Conservation (phyloP, 2,329 filamentous ascomycete genomes). For the Dothidotthia symphoricarpi region DNA sequence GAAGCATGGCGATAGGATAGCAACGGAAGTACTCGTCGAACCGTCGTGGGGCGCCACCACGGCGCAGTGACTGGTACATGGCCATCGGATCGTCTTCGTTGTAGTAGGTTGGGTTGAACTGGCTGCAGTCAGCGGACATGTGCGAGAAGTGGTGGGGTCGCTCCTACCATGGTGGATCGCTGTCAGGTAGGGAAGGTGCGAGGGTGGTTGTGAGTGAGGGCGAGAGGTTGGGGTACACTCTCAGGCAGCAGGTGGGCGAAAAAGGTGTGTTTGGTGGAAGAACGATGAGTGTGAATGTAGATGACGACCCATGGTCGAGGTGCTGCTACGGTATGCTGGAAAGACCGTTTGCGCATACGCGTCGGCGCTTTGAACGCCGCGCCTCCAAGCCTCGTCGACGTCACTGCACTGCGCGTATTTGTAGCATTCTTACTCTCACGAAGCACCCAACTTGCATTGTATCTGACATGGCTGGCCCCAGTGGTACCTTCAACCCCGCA, state of each 20-base stretch:
- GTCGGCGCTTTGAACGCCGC: slow-evolving; percentile 6
- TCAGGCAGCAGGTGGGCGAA: background rate
- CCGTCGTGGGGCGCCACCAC: slow-evolving; percentile 60
- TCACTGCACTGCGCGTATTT: slow-evolving; percentile 3
- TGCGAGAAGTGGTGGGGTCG: slow-evolving; percentile 19
- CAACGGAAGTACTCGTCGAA: slow-evolving; percentile 99
- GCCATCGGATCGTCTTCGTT: slow-evolving; percentile 54
- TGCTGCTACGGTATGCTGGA: slow-evolving; percentile 21
- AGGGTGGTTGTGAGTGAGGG: background rate
- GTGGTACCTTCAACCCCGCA: slow-evolving; percentile 51
- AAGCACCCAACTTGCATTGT: no score
- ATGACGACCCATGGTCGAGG: slow-evolving; percentile 19
- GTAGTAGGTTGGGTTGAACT: slow-evolving; percentile 51
- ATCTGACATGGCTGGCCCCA: slow-evolving; percentile 30
- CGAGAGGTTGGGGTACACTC: background rate
- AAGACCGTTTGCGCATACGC: slow-evolving; percentile 16
- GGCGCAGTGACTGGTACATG: slow-evolving; percentile 56
- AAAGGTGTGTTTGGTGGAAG: slow-evolving; percentile 2
- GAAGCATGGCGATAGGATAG: slow-evolving; percentile 93
- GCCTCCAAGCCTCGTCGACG: slow-evolving; percentile 4
- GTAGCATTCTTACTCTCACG: no score
- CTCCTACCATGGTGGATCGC: slow-evolving; percentile 32
- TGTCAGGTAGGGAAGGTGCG: background rate
- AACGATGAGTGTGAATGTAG: slow-evolving; percentile 6
- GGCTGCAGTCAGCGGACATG: slow-evolving; percentile 18